Evolutionary conservation across 1,284 basidiomycete species (phyloP), one percentile per base, ranked within the genome.

Genomic region (Cutaneotrichosporon mucoides): DNA sequence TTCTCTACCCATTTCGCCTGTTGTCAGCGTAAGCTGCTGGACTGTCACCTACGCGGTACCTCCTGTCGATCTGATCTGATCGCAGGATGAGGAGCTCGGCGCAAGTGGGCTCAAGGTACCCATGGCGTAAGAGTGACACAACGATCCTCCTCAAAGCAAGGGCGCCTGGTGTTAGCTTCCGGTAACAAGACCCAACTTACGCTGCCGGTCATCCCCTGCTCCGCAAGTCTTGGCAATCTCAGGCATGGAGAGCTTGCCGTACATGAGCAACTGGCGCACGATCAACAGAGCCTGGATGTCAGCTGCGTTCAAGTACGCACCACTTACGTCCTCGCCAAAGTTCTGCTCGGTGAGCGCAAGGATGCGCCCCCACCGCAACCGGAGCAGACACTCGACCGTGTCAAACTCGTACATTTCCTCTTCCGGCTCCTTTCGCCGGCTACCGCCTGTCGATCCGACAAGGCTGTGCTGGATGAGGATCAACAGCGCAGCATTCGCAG

Each of bases 391-490:
- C 71, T 92, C 90, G 56, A 87, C 83, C 12, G 85, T 80, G 69
- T 91, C 90, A 61, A 91, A 82, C 60, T 79, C 75, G 61, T 73
- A 75, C 56, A 88, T 83, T 68, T 91, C 89, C 35, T 73, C 73
- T 49, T 87, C 89, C n/a, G 86, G 85, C 40, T 86, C 84, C 10
- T 57, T 56, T 44, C 65, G 65, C 10, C 61, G 59, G 36, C 68
- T 71, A 5, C 83, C 84, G 49, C 84, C 83, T 3, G 89, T 86
- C 71, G 92, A 88, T 84, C 90, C 91, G 43, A 94, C 82, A 55
- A 97, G 79, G 74, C 94, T 92, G 76, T 99, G 94, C 76, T 98
- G 94, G 33, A 94, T 84, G 55, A 99, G 84, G 53, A 89, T 84
- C 57, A 98, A 79, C 51, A 97, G 81, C 35, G 87, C 82, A 16